Evolutionary conservation across 225 moss, liverwort and hornwort genomes (phyloP), one percentile per base, ranked within the genome.

Genomic region (Marchantia polymorpha): DNA sequence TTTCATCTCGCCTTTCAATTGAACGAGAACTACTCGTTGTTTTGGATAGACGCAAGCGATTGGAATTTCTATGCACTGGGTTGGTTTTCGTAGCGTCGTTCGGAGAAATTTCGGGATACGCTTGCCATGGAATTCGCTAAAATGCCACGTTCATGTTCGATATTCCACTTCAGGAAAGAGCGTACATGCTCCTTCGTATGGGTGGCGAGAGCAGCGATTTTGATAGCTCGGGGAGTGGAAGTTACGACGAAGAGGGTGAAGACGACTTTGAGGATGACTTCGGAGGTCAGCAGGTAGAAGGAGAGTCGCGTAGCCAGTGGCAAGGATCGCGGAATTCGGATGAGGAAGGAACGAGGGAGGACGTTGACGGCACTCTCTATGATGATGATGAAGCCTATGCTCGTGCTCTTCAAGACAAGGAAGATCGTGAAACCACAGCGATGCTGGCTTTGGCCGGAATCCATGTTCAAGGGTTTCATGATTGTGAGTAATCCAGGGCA

Each of bases 401-500:
- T 39, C 90, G 90, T 47, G 93, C 93, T 69, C 91, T 93, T 61
- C 93, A 93, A 81, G 93, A 93, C 64, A 89, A 86, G 79, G 93
- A 93, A 83, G 89, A 93, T 72, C 87, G 91, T 76, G 91, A 93
- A 73, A 93, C 91, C n/a, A 93, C 93, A 72, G 93, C 93, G 26
- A 83, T 93, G 78, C 89, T 93, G 89, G 93, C 93, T 15, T 89
- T 91, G 30, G 93, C 93, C 82, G 91, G 93, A 64, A 91, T 93
- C 83, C 69, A 79, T 8, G 78, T 79, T 31, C 78, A 79, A 47
- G 78, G 78, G 29, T 48, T 69, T 30, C 90, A 91, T 83, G 90
- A 93, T 82, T 71, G 93, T 89, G 86, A 90, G 89, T 88, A 48
- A 6, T n/a, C 70, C 56, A 64, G 17, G 39, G 39, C 39, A 5